Conservation (phyloP, 306 rosid genomes). For the cucumber (Cucumis sativus) region Cucumber_9930_V3 NC_026656.2:16940001-16940500, state of each 20-base stretch:
- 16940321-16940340: constrained; percentile 51
- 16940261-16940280: constrained; percentile 14
- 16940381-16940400: neutral
- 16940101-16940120: neutral
- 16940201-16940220: constrained; percentile 30
- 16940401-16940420: too few species aligned
- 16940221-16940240: constrained; percentile 30
- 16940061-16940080: constrained; percentile 18
- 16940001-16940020: constrained; percentile 66
- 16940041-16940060: constrained; percentile 61
- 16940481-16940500: neutral
- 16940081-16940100: neutral
- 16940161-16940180: constrained; percentile 58
- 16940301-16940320: constrained; percentile 41
- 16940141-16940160: constrained; percentile 34
- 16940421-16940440: neutral
- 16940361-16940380: neutral
- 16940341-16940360: neutral
- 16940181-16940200: constrained; percentile 52
- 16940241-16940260: constrained; percentile 11
- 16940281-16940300: constrained; percentile 26
- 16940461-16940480: neutral
- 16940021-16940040: constrained; percentile 69
- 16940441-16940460: neutral
- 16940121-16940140: constrained; percentile 44